Percentiles rank a stretch among this genome's conserved stretches.
phyloP scores from a whole-genome alignment of 352 stramenopile species.

The Globisporangium recalcitrans region DNA sequence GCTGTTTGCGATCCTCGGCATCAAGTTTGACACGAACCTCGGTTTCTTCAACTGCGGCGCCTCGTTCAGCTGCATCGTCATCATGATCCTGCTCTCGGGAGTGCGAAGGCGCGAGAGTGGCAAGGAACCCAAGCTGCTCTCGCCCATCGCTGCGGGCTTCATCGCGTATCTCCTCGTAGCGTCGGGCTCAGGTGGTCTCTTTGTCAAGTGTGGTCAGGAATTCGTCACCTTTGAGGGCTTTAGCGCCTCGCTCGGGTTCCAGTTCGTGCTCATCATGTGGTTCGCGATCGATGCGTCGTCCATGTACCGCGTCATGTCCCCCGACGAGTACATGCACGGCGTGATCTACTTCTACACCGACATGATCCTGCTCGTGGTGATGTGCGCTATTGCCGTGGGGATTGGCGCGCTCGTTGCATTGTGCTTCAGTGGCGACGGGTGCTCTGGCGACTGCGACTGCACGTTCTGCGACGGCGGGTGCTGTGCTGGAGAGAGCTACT shows the following conservation, averaged over 20 bases:
- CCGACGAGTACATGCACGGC: slow-evolving; percentile 63
- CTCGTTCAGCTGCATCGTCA: slow-evolving; percentile 36
- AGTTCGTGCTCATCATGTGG: slow-evolving; percentile 47
- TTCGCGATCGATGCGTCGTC: slow-evolving; percentile 45
- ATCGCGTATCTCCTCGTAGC: slow-evolving; percentile 27
- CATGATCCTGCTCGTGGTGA: slow-evolving; percentile 44
- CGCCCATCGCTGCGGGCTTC: slow-evolving; percentile 23
- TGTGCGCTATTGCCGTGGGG: slow-evolving; percentile 31
- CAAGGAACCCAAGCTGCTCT: slow-evolving; percentile 22
- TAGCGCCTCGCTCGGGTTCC: slow-evolving; percentile 31
- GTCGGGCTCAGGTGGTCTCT: slow-evolving; percentile 21
- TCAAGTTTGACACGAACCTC: slow-evolving; percentile 32
- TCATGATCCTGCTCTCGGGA: slow-evolving; percentile 36
- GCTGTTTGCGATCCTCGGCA: slow-evolving; percentile 32
- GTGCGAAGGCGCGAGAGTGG: slow-evolving; percentile 6
- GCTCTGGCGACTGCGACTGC: not conserved
- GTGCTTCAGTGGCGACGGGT: not conserved
- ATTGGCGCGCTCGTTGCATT: slow-evolving; percentile 7
- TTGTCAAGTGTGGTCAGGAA: slow-evolving; percentile 20
- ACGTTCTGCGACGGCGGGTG: no score
- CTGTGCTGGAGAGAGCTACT: no score
- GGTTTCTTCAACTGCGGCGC: slow-evolving; percentile 35
- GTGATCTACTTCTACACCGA: slow-evolving; percentile 68
- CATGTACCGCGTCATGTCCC: slow-evolving; percentile 57
- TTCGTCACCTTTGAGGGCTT: slow-evolving; percentile 36